Percentiles rank a stretch among this genome's conserved stretches.
Conservation (phyloP, 148 eudicot genomes). For the Rhododendron mucronatum region DNA sequence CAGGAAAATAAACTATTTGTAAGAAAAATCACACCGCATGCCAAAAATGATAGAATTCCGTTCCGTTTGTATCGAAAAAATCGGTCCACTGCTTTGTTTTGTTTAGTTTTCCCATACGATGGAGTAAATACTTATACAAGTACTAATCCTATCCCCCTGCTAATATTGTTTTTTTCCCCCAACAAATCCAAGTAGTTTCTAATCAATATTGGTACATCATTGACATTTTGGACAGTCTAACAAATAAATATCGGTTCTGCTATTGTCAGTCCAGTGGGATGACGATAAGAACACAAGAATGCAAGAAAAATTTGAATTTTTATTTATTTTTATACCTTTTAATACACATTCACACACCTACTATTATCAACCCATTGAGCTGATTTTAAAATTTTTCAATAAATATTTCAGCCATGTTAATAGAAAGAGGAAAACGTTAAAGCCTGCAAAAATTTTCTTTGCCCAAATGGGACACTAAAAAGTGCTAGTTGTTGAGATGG, state of each 20-base stretch:
- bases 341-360: no score
- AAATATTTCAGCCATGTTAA: background rate
- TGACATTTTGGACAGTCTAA: background rate
- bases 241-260: background rate
- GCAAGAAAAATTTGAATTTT: no score
- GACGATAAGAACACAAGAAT: no score
- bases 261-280: no score
- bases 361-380: no score
- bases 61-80: background rate
- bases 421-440: background rate
- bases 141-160: background rate
- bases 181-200: background rate
- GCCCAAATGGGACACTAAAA: background rate
- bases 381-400: no score
- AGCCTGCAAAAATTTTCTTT: background rate
- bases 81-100: background rate
- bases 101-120: background rate
- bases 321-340: no score
- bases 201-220: background rate
- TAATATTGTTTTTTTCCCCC: background rate
- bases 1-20: background rate
- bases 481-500: background rate
- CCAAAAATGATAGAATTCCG: no score
- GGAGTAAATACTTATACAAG: background rate
- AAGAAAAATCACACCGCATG: background rate